Percentiles rank a stretch among this genome's conserved stretches.
phyloP scores from a whole-genome alignment of 148 eudicot species.

The Dysphania ambrosioides region DNA sequence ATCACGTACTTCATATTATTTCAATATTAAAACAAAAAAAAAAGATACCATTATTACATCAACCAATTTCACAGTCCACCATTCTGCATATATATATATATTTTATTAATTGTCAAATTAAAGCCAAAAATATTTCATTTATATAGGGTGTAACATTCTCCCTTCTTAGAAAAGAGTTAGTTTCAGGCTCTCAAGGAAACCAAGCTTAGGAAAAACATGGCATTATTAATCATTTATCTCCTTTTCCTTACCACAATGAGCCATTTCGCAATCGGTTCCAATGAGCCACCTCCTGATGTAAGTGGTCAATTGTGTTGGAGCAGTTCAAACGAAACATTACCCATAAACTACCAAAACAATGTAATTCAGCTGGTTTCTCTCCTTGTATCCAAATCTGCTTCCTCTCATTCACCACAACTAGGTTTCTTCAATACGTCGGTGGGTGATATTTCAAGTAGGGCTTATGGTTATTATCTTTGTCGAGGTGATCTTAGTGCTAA shows the following conservation, averaged over 20 bases:
- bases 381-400: slow-evolving; percentile 1
- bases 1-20: no score
- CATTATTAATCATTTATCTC: neutral
- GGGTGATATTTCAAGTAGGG: neutral
- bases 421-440: neutral
- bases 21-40: no score
- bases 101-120: no score
- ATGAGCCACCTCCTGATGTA: neutral
- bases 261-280: neutral
- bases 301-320: neutral
- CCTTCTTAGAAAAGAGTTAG: neutral
- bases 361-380: no score
- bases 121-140: no score
- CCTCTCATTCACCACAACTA: neutral
- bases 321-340: neutral
- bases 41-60: no score
- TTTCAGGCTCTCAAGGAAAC: neutral
- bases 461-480: slow-evolving; percentile 14
- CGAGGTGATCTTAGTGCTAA: slow-evolving; percentile 15
- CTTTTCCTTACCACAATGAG: neutral
- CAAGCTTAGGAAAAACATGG: neutral
- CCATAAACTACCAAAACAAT: no score
- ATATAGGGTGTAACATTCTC: no score
- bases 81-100: no score
- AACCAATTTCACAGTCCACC: no score